phyloP scores from a whole-genome alignment of 208 protist species.

The Porcisia hertigi region DNA sequence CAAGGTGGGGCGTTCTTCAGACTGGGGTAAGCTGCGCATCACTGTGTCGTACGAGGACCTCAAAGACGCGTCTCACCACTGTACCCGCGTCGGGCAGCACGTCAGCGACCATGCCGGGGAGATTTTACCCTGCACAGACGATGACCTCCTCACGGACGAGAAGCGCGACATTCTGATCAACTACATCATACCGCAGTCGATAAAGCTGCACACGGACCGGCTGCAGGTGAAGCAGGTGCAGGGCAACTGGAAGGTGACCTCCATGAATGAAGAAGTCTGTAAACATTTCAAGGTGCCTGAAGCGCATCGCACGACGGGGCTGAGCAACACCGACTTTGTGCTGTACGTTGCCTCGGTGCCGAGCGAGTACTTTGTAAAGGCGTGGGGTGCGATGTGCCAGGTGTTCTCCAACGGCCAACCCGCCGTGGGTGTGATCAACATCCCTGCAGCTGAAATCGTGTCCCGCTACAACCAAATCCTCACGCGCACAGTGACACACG shows the following conservation, averaged over 20 bases:
- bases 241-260: conserved; percentile 16
- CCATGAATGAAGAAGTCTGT: neutral
- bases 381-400: conserved; percentile 56
- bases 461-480: neutral
- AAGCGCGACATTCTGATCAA: conserved; percentile 37
- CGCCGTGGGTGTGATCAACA: conserved; percentile 49
- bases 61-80: conserved; percentile 39
- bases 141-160: conserved; percentile 38
- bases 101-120: conserved; percentile 22
- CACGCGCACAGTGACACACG: conserved; percentile 57
- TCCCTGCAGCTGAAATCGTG: conserved; percentile 37
- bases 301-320: conserved; percentile 34
- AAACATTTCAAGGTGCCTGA: conserved; percentile 8
- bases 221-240: conserved; percentile 42
- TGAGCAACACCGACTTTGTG: conserved; percentile 54
- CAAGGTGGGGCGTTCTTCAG: too few relatives aligned
- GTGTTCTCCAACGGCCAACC: conserved; percentile 21
- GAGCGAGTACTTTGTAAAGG: conserved; percentile 9
- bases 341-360: conserved; percentile 65
- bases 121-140: conserved; percentile 22
- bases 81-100: conserved; percentile 26
- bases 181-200: conserved; percentile 39
- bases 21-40: conserved; percentile 39
- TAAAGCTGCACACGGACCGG: conserved; percentile 47
- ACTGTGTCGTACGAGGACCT: too few relatives aligned